A percentile compares a stretch with the other conserved stretches of the same genome.
Evolutionary conservation across 306 rosid genomes (phyloP).

Genomic region (Vigna radiata): DNA sequence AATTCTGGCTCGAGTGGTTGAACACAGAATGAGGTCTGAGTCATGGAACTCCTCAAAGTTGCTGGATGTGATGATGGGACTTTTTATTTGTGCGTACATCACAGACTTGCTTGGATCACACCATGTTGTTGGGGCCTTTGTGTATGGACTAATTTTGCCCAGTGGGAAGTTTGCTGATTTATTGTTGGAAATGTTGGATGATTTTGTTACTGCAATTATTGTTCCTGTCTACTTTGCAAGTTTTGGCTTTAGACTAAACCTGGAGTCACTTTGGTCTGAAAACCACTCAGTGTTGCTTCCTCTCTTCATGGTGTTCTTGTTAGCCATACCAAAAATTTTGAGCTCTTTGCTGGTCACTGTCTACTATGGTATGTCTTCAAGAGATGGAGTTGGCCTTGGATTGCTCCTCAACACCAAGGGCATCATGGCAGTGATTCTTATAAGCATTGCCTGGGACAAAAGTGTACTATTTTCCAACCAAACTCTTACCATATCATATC

Average conservation of each 20-base stretch:
- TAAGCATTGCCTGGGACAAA: constrained; percentile 40
- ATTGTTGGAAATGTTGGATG: constrained; percentile 26
- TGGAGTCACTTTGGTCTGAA: neutral
- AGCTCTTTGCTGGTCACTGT: constrained; percentile 30
- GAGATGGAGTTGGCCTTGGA: constrained; percentile 48
- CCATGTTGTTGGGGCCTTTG: constrained; percentile 47
- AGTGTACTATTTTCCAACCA: neutral
- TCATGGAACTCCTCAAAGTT: constrained; percentile 5
- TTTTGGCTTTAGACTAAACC: constrained; percentile 23
- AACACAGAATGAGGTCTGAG: neutral
- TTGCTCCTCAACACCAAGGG: constrained; percentile 53
- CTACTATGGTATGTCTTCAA: constrained; percentile 35
- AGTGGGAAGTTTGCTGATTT: constrained; percentile 39
- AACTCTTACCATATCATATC: neutral
- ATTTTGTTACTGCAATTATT: constrained; percentile 33
- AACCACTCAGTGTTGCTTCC: neutral
- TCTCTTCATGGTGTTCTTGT: neutral
- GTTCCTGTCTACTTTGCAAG: constrained; percentile 42
- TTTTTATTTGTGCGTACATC: constrained; percentile 25
- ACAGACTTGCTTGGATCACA: constrained; percentile 47
- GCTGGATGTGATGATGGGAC: constrained; percentile 31
- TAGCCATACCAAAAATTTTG: constrained; percentile 40
- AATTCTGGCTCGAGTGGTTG: constrained; percentile 1
- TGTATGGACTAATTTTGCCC: constrained; percentile 48
- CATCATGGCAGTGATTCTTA: constrained; percentile 36